Base-by-base conservation (phyloP, 352 stramenopile genomes). In the Pythium guiyangense region DNA sequence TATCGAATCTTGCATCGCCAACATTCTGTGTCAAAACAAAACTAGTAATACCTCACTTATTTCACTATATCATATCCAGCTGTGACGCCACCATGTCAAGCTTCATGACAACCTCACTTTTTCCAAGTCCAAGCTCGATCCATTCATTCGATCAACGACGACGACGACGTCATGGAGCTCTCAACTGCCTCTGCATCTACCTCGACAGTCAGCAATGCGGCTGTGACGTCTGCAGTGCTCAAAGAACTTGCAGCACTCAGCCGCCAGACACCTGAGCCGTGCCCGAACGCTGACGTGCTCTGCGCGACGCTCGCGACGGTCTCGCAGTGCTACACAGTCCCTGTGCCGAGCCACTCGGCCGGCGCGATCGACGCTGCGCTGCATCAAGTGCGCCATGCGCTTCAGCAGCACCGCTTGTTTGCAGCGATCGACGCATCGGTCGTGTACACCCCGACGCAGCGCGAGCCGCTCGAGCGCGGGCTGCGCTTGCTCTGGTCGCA, bases 401-500 rank as follows among this genome's bases (percentile, higher is more conserved):
- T 84, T 27, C 71, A 82, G 54, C 70, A 61, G 37, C 67, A 78
- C 48, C 64, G 70, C n/a, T 40, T 82, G 49, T 76, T 74, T 45
- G 49, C 58, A 25, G 51, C 50, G 6, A 43, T 66, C 9, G 61
- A 37, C n/a, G 51, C 50, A 0, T 20, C 52, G 0, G 35, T 51
- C 0, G 49, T 46, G 37, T 79, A 79, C 56, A 57, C 60, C 6
- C 5, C 22, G 0, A 59, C 60, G 34, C 67, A 87, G 47, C 45
- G 65, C 18, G 45, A 60, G 35, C 60, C 69, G 20, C 58, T 91
- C 25, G 65, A 70, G 11, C 52, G 34, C 31, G 76, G 67, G 2
- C 47, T 88, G 52, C 58, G 62, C 10, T 52, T 78, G 49, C 63
- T 92, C 29, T 92, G 82, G 82, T 58, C 69, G 0, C 79, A 87